A percentile compares a stretch with the other conserved stretches of the same genome.
phyloP scores from a whole-genome alignment of 129 eudicot genomes.

The Helichrysum umbraculigerum region DNA sequence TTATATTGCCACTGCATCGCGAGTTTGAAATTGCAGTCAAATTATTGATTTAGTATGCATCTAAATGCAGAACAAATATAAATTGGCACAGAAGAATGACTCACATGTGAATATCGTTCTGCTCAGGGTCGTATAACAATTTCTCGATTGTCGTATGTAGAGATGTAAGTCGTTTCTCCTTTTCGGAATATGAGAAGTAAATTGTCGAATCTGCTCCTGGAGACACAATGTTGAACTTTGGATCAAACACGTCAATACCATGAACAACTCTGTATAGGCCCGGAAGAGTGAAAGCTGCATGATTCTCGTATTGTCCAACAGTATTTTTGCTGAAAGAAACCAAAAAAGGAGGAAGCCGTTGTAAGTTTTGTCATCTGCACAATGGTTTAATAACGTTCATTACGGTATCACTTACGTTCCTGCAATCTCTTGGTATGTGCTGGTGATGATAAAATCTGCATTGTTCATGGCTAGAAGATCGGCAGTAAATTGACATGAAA shows the following conservation, averaged over 20 bases:
- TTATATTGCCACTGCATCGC: slow-evolving; percentile 64
- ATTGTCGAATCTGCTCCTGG: slow-evolving; percentile 93
- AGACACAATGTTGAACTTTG: slow-evolving; percentile 97
- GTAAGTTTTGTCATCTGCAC: not conserved
- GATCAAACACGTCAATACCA: slow-evolving; percentile 96
- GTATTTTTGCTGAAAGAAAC: slow-evolving; percentile 62
- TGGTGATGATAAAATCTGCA: slow-evolving; percentile 96
- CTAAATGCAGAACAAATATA: not conserved
- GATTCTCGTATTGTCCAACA: slow-evolving; percentile 97
- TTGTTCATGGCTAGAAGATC: slow-evolving; percentile 92
- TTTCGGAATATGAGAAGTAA: slow-evolving; percentile 71
- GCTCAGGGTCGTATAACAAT: slow-evolving; percentile 77
- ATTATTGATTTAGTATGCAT: not conserved
- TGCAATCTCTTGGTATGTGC: slow-evolving; percentile 98
- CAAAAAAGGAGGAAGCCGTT: not conserved
- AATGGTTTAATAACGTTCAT: not conserved
- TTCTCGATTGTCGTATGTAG: slow-evolving; percentile 71
- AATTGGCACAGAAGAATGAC: slow-evolving; percentile 1
- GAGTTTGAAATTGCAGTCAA: not conserved
- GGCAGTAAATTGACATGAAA: slow-evolving; percentile 96
- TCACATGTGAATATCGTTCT: slow-evolving; percentile 73
- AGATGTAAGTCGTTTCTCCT: slow-evolving; percentile 74
- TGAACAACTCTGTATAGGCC: slow-evolving; percentile 94
- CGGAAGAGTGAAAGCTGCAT: slow-evolving; percentile 89
- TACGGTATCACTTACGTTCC: slow-evolving; percentile 73